phyloP scores from a whole-genome alignment of 1,139 yeast genomes.

The Blastobotrys serpentis region DNA sequence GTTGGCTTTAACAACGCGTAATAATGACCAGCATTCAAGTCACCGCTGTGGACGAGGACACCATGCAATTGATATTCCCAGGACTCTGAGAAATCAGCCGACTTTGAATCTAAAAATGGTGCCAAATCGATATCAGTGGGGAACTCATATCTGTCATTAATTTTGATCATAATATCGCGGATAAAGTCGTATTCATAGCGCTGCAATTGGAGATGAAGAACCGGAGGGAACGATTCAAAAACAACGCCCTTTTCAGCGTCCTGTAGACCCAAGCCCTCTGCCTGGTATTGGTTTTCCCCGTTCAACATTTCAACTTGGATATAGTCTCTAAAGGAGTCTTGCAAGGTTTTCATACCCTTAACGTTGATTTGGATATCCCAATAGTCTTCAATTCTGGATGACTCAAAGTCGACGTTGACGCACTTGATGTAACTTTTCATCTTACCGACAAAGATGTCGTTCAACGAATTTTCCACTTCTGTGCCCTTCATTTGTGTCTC shows the following conservation, averaged over 20 bases:
- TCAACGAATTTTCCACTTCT: constrained; percentile 71
- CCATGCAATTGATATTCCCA: constrained; percentile 87
- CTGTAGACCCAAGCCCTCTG: constrained; percentile 88
- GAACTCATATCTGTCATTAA: constrained; percentile 89
- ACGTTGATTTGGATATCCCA: constrained; percentile 98
- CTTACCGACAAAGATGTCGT: constrained; percentile 88
- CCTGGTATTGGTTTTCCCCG: constrained; percentile 95
- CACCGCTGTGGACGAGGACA: constrained; percentile 94
- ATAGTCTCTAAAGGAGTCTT: constrained; percentile 79
- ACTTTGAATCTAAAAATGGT: constrained; percentile 70
- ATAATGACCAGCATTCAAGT: constrained; percentile 93
- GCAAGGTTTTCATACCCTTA: constrained; percentile 69
- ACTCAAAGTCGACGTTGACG: constrained; percentile 91
- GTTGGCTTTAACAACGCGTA: constrained; percentile 90
- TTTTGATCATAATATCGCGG: constrained; percentile 84
- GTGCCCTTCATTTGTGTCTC: constrained; percentile 94
- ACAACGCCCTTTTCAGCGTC: constrained; percentile 97
- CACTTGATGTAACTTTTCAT: constrained; percentile 95
- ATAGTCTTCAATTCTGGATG: constrained; percentile 88
- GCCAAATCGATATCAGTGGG: constrained; percentile 79
- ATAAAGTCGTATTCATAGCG: constrained; percentile 93
- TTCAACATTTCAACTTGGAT: constrained; percentile 84
- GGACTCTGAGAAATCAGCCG: constrained; percentile 50
- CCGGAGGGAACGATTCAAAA: constrained; percentile 87
- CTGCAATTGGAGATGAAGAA: constrained; percentile 85